Percentiles rank a stretch among this genome's conserved stretches.
These are phyloP conservation scores for Helminthosporium solani DNA, from an alignment of 2,329 filamentous ascomycete species.

Conservation along the genomic window DNA sequence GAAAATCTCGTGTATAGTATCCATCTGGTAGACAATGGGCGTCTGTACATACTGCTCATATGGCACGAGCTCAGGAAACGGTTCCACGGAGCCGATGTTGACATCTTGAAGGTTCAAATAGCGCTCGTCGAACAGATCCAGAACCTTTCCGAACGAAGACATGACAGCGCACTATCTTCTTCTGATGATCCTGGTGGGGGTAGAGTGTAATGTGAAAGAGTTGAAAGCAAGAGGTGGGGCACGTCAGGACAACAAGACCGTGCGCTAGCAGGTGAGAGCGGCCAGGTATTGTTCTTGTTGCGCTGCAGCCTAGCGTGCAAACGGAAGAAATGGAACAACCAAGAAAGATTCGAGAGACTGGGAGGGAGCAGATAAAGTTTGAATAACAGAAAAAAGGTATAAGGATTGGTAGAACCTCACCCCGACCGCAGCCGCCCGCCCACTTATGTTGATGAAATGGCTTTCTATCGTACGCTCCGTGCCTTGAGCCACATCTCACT, in stretches of 20 bases:
- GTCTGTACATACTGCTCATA: constrained; percentile 29
- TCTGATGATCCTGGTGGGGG: neutral
- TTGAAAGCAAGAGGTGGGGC: too few relatives aligned
- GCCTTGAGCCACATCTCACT: neutral
- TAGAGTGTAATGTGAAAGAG: neutral
- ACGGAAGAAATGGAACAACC: neutral
- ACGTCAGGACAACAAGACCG: neutral
- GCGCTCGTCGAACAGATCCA: constrained; percentile 34
- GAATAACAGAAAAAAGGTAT: neutral
- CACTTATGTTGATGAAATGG: neutral
- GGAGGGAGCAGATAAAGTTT: neutral
- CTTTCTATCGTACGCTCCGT: neutral
- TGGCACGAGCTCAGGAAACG: constrained; percentile 32
- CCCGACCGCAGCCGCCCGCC: neutral
- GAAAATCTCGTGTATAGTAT: constrained; percentile 26
- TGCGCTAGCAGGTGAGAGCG: neutral
- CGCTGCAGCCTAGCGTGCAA: neutral
- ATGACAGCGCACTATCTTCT: constrained; percentile 13
- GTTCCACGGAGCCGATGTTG: constrained; percentile 26
- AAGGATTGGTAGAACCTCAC: neutral
- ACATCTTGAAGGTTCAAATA: constrained; percentile 36
- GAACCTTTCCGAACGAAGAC: constrained; percentile 31
- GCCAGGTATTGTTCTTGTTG: neutral
- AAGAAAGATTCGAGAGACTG: neutral
- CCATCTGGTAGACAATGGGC: constrained; percentile 31